phyloP scores from a whole-genome alignment of 2,329 filamentous ascomycete genomes.

The Apiospora kogelbergensis region DNA sequence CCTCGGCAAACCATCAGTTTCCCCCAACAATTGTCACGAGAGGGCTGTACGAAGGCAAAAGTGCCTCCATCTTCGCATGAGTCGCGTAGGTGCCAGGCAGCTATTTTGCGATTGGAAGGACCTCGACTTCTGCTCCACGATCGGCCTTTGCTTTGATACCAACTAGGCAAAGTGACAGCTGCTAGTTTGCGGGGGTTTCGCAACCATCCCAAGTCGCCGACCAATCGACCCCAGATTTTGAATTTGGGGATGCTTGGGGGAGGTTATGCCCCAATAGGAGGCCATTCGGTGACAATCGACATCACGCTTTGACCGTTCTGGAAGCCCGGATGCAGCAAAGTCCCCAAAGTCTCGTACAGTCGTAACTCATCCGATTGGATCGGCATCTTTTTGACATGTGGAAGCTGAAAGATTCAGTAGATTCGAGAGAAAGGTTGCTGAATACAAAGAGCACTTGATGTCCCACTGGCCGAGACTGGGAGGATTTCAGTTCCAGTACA shows the following conservation, averaged over 20 bases:
- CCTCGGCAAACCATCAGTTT: too few relatives aligned
- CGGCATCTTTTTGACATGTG: background rate
- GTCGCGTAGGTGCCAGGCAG: background rate
- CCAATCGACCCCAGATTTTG: background rate
- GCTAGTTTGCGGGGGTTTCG: background rate
- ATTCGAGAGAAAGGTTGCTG: background rate
- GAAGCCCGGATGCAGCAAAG: background rate
- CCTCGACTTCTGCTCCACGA: too few relatives aligned
- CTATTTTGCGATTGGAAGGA: background rate
- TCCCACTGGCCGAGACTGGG: too few relatives aligned
- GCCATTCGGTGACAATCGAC: background rate
- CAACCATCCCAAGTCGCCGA: background rate
- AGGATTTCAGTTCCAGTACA: background rate
- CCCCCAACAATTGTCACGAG: background rate
- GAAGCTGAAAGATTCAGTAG: background rate
- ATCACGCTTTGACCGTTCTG: background rate
- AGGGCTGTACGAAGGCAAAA: background rate
- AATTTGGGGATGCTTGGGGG: background rate
- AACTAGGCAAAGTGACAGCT: background rate
- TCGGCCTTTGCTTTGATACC: background rate
- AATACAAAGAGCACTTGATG: background rate
- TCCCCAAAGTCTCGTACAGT: slow-evolving; percentile 5
- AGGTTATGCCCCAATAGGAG: background rate
- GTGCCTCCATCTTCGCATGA: background rate
- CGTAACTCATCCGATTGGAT: background rate